These are phyloP conservation scores for Quercus cerris DNA, from an alignment of 306 rosid species.

Conservation along the genomic window DNA sequence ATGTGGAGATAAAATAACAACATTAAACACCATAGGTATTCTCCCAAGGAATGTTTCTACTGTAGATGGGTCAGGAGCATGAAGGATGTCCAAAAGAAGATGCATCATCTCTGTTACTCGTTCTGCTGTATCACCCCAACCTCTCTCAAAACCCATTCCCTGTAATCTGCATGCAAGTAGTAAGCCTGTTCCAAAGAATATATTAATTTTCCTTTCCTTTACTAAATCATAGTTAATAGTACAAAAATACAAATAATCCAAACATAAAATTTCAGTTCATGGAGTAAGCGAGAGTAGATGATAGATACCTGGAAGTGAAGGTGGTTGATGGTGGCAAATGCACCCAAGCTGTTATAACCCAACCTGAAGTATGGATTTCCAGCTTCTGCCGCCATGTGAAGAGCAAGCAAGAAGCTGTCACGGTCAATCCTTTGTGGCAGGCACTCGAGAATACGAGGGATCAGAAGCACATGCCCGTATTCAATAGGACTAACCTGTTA, in stretches of 20 bases:
- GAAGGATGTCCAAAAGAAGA: constrained; percentile 83
- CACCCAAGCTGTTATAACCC: constrained; percentile 97
- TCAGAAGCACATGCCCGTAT: constrained; percentile 87
- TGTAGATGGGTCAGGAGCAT: constrained; percentile 91
- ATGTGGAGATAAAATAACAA: constrained; percentile 87
- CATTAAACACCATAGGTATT: constrained; percentile 89
- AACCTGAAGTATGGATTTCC: constrained; percentile 67
- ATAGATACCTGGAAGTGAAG: constrained; percentile 88
- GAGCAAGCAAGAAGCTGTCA: constrained; percentile 77
- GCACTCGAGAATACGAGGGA: constrained; percentile 71
- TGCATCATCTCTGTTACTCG: constrained; percentile 69
- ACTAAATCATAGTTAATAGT: not conserved
- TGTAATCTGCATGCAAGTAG: constrained; percentile 56
- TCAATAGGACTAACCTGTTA: constrained; percentile 96
- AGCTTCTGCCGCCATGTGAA: constrained; percentile 85
- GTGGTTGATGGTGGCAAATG: constrained; percentile 97
- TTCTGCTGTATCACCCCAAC: constrained; percentile 86
- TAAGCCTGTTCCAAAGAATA: constrained; percentile 39
- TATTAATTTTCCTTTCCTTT: not conserved
- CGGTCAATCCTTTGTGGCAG: constrained; percentile 87
- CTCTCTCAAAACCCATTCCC: constrained; percentile 88
- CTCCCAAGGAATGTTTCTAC: constrained; percentile 88
- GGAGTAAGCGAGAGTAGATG: not conserved
- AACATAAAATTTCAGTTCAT: not conserved
- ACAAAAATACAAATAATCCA: not conserved